Evolutionary conservation across 2,329 filamentous ascomycete genomes (phyloP).

Genomic region (Arthroderma sp.): DNA sequence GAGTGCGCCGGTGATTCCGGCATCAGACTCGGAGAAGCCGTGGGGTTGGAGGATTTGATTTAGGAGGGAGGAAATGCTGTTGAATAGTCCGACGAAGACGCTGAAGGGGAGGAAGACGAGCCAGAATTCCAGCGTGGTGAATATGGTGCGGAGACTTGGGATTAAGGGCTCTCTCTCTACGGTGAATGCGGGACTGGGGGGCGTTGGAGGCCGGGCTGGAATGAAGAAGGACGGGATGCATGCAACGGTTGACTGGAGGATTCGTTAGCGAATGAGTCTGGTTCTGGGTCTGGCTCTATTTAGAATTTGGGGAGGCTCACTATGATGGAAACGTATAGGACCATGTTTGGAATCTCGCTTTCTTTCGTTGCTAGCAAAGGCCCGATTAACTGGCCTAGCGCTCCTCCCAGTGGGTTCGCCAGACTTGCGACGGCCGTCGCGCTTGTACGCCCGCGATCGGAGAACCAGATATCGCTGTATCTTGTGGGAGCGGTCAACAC

Average conservation of each 20-base stretch:
- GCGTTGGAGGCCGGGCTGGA: conserved; percentile 62
- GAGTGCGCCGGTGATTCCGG: conserved; percentile 78
- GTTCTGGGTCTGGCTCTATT: not conserved
- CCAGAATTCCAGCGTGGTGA: conserved; percentile 58
- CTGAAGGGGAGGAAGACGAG: conserved; percentile 69
- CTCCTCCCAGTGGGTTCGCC: conserved; percentile 81
- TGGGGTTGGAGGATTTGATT: conserved; percentile 86
- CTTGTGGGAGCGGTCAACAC: conserved; percentile 77
- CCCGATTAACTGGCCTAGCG: conserved; percentile 73
- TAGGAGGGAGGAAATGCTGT: conserved; percentile 72
- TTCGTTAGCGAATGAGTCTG: not conserved
- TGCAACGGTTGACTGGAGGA: conserved; percentile 46
- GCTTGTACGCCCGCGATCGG: conserved; percentile 64
- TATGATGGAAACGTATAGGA: conserved; percentile 74
- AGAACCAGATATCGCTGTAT: conserved; percentile 94
- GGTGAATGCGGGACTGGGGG: conserved; percentile 54
- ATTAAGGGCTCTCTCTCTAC: conserved; percentile 41
- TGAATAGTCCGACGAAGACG: conserved; percentile 85
- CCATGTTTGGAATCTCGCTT: conserved; percentile 60
- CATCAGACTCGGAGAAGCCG: conserved; percentile 67
- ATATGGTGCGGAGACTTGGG: conserved; percentile 42
- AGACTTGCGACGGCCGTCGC: conserved; percentile 76
- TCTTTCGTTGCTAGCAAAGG: conserved; percentile 58
- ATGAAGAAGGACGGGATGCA: conserved; percentile 70
- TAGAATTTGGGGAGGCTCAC: conserved; percentile 36